These are phyloP conservation scores for Coemansia sp. DNA, from an alignment of 192 early-diverging fungal genomes.

Conservation along the genomic window DNA sequence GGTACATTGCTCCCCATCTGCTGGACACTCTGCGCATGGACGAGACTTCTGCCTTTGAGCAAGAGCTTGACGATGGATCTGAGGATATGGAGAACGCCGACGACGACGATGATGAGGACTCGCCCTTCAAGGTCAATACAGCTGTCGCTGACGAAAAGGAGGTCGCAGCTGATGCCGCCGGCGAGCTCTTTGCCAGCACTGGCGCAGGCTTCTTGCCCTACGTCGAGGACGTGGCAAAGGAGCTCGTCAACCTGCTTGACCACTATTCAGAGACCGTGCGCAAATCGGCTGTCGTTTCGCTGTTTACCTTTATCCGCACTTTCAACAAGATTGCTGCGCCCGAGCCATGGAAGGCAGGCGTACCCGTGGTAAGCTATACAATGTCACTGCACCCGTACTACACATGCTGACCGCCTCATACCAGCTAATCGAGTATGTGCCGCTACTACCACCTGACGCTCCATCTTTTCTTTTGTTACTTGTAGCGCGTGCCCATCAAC, in stretches of 20 bases:
- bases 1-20: slow-evolving; percentile 75
- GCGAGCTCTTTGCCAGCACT: slow-evolving; percentile 82
- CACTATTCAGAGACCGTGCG: slow-evolving; percentile 84
- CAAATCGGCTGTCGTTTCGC: slow-evolving; percentile 67
- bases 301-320: slow-evolving; percentile 78
- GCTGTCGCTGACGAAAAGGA: slow-evolving; percentile 93
- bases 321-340: slow-evolving; percentile 71
- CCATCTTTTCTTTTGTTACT: slow-evolving; percentile 12
- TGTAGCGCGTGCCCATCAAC: slow-evolving; percentile 64
- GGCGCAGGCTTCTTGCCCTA: slow-evolving; percentile 77
- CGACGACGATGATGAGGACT: slow-evolving; percentile 61
- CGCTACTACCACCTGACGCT: not conserved
- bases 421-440: not conserved
- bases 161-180: slow-evolving; percentile 83
- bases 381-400: not conserved
- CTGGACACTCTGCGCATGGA: slow-evolving; percentile 75
- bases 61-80: slow-evolving; percentile 13
- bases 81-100: slow-evolving; percentile 53
- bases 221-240: slow-evolving; percentile 68
- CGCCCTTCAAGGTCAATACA: slow-evolving; percentile 65
- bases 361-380: slow-evolving; percentile 54
- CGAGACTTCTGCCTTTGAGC: slow-evolving; percentile 56
- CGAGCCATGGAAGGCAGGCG: slow-evolving; percentile 73
- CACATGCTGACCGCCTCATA: not conserved
- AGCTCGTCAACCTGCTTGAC: slow-evolving; percentile 64